These are phyloP conservation scores for Colletotrichum sp. DNA, from an alignment of 2,329 filamentous ascomycete species.

Conservation along the genomic window DNA sequence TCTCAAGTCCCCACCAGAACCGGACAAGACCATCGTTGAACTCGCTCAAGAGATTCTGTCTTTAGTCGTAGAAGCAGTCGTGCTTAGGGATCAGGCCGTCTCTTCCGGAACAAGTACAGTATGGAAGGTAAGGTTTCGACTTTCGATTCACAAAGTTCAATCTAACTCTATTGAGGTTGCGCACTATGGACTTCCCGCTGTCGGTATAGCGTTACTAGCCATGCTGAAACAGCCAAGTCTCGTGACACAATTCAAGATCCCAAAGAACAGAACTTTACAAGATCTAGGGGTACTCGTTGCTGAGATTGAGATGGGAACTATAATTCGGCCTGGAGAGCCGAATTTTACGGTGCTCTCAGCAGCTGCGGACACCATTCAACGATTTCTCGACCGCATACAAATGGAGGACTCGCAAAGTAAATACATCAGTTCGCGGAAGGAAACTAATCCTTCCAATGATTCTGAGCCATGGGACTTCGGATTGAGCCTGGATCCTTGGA, in stretches of 20 bases:
- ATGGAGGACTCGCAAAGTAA: neutral
- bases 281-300: neutral
- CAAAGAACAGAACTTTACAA: neutral
- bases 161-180: neutral
- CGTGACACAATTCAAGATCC: neutral
- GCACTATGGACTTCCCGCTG: neutral
- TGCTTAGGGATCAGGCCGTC: neutral
- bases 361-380: neutral
- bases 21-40: neutral
- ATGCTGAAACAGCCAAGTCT: neutral
- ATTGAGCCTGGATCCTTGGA: neutral
- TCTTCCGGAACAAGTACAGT: neutral
- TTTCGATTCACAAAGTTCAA: neutral
- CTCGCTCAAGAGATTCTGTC: neutral
- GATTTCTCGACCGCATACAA: neutral
- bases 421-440: neutral
- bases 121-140: neutral
- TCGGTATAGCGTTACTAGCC: neutral
- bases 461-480: neutral
- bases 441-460: neutral
- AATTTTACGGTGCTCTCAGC: neutral
- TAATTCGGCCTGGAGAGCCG: neutral
- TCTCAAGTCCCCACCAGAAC: neutral
- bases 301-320: neutral
- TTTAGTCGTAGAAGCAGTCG: neutral